Percentiles rank a stretch among this genome's conserved stretches.
phyloP scores from a whole-genome alignment of 441 rosid genomes.

The Gossypium gossypioides region DNA sequence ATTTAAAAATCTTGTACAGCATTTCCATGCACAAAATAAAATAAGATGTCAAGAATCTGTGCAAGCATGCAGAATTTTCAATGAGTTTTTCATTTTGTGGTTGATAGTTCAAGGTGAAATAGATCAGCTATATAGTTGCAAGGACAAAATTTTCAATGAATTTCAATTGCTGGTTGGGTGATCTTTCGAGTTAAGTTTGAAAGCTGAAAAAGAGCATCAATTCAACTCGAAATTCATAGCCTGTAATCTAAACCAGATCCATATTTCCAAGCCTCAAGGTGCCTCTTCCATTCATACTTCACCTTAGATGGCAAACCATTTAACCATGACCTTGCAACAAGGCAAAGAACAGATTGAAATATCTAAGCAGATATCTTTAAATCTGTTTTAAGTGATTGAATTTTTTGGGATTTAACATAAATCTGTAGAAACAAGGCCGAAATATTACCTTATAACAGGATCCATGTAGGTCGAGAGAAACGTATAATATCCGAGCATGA shows the following conservation, averaged over 20 bases:
- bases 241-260: conserved; percentile 82
- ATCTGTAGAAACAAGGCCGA: background rate
- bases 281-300: conserved; percentile 58
- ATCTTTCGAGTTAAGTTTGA: background rate
- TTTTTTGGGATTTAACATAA: background rate
- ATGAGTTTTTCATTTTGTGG: background rate
- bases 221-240: conserved; percentile 32
- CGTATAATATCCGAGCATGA: conserved; percentile 77
- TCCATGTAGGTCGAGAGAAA: conserved; percentile 65
- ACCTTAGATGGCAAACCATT: conserved; percentile 39
- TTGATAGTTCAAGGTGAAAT: background rate
- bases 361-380: background rate
- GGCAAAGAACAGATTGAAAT: background rate
- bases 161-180: background rate
- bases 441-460: conserved; percentile 58
- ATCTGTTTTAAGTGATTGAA: background rate
- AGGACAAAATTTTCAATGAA: background rate
- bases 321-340: conserved; percentile 41
- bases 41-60: background rate
- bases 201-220: background rate
- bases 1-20: background rate
- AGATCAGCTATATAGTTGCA: background rate
- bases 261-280: conserved; percentile 83
- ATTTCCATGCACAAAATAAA: no score
- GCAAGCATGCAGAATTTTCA: background rate